Base-by-base conservation (phyloP, 106 monocot genomes). In the Posidonia australis region DNA sequence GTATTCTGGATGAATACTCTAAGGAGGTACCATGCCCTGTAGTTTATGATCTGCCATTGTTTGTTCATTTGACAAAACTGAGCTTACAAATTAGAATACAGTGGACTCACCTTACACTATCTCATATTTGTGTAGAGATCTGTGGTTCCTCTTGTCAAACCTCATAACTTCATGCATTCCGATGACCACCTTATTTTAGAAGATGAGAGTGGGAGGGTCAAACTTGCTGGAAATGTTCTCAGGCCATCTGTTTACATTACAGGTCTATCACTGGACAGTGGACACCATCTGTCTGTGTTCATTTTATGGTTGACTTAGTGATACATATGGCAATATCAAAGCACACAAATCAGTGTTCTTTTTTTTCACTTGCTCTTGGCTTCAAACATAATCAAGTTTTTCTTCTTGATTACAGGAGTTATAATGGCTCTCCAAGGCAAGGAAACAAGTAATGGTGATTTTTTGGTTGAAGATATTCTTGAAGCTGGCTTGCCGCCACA, bases 181-280 rank as follows among this genome's bases (percentile, higher is more conserved):
- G 98, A 99, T 76, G 98, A 91, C 71, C 82, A 88, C 68, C 91
- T 99, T 71, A 76, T 88, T 74, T 73, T 99, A 72, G 98, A 99
- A 81, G 98, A 99, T 74, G 98, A 99, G 63, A 91, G 91, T 72
- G 98, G 98, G 73, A 78, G 91, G 71, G 98, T 99, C 58, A 99
- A 88, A 70, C 76, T 99, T 26, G 54, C 79, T 66, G 98, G 98
- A 72, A 46, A 21, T 64, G 58, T 78, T 23, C 65, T 94, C 62
- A 58, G 19, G 17, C 88, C 91, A 60, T 75, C 88, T 24, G 53
- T 60, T 67, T 91, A 65, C 54, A 87, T 99, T 51, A 88, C 98
- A 83, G 98, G 98, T 92, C 16, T 58, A n/a, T n/a, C n/a, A n/a
- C n/a, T n/a, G n/a, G n/a, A n/a, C n/a, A n/a, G n/a, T n/a, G n/a